Evolutionary conservation across 495 filamentous ascomycete species (phyloP), one percentile per base, ranked within the genome.

Genomic region (Oleoguttula mirabilis): DNA sequence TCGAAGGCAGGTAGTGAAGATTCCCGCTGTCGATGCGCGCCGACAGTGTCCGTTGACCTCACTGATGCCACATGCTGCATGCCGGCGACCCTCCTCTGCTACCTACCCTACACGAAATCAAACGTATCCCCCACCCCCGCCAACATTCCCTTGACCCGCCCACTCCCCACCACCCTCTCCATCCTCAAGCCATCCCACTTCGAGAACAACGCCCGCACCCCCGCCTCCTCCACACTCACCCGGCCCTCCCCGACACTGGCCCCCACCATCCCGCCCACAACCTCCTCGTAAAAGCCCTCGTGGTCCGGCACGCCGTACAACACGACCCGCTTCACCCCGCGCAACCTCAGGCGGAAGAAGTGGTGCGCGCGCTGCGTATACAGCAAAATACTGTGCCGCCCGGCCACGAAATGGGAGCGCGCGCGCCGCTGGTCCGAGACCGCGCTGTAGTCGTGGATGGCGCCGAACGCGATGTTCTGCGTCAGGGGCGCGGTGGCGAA

Each of bases 361-460:
- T 98, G 92, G 63, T 96, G 92, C 14, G 87, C 79, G 21, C 90
- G 79, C 60, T 88, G 88, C 7, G 86, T 87, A 61, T 96, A 96
- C 14, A 98, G 66, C 25, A 98, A 63, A 16, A 95, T 71, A 25
- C 77, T 77, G 52, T 94, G 81, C 21, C 83, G 69, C 4, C 88
- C 88, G 32, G 62, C 79, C 43, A 86, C 60, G 63, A 98, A 96
- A 54, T 95, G 84, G 11, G 82, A 84, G 6, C 88, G 70, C 15
- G 92, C 84, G 15, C 88, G 79, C 21, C 80, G 76, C 30, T 86
- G 76, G 39, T 88, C 84, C 12, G 74, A 68, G 4, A 76, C 61
- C 31, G 79, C 70, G 0, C 84, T 80, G 60, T 98, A 94, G 58
- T 98, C 90, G 41, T 81, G 86, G 34, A 98, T 79, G 11, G 73